Evolutionary conservation across 2,329 filamentous ascomycete species (phyloP), one percentile per base, ranked within the genome.

Genomic region (Furcasterigmium furcatum): DNA sequence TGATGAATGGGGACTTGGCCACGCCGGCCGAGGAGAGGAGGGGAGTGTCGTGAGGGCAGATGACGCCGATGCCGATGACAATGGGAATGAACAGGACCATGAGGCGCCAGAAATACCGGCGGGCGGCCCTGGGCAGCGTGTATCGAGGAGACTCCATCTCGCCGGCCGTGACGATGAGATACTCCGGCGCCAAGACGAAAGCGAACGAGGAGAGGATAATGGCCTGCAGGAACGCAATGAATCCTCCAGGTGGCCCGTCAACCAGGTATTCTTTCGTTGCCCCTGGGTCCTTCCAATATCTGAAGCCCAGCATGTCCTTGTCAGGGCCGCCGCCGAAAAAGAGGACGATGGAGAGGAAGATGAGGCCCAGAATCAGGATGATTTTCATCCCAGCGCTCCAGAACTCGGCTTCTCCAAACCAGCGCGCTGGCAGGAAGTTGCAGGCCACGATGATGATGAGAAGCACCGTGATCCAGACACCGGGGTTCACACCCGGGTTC

Each of bases 391-490:
- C 58, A 5, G 73, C 67, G 43, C 76, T 74, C 59, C 67, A 71
- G 55, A 76, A 79, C 54, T 80, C 76, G 1, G 71, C 64, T 54
- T 80, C 76, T 2, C 74, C 76, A 47, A 76, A 79, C 47, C 70
- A 58, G 4, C 57, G 55, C 5, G 76, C 71, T 2, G 69, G 65
- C 7, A 50, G 46, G n/a, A 60, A 39, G 12, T 59, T 58, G 8
- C 57, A 40, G 4, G 24, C 29, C 8, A 55, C 39, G n/a, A 55
- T 51, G 18, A 53, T 41, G 21, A 48, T 30, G 9, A 51, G 47
- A 9, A 57, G 42, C 30, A 56, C 38, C 4, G 48, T 54, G 27
- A 54, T 47, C 49, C 49, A 56, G 2, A 54, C 50, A 16, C 47
- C 51, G 2, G 44, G 47, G 21, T 44, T 50, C 35, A 56, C 39